Evolutionary conservation across 176 grass and related monocot genomes (phyloP).

Genomic region (Dactylis glomerata): DNA sequence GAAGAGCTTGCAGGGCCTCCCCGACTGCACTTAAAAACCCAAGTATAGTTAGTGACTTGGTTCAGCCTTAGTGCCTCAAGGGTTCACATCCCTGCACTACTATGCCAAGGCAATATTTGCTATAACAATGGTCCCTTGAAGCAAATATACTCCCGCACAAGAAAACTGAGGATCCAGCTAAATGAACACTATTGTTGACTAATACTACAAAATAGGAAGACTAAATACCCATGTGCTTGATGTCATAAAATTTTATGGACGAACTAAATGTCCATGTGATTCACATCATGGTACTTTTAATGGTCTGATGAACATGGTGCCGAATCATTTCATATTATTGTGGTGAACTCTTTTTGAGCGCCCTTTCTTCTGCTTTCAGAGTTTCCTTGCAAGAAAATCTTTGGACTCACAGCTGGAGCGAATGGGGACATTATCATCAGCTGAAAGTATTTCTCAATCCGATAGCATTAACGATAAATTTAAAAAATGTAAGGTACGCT

Average conservation of each 20-base stretch:
- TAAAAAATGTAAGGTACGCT: slow-evolving; percentile 67
- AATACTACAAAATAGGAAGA: background rate
- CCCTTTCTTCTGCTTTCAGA: slow-evolving; percentile 54
- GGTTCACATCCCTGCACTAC: slow-evolving; percentile 5
- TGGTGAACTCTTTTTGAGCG: slow-evolving; percentile 7
- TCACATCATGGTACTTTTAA: background rate
- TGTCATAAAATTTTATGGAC: background rate
- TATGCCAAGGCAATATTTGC: background rate
- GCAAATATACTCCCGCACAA: background rate
- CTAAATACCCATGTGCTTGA: background rate
- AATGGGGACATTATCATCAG: slow-evolving; percentile 66
- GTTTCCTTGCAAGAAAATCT: slow-evolving; percentile 83
- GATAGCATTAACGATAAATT: slow-evolving; percentile 69
- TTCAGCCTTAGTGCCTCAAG: slow-evolving; percentile 1
- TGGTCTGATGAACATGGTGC: background rate
- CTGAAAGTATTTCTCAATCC: slow-evolving; percentile 70
- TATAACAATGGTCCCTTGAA: background rate
- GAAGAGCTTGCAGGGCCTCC: background rate
- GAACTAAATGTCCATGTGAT: background rate
- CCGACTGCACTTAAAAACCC: background rate
- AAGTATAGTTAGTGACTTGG: background rate
- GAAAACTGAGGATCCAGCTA: background rate
- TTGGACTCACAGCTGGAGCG: slow-evolving; percentile 71
- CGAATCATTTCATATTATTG: slow-evolving; percentile 17
- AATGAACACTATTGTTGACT: background rate